Evolutionary conservation across 1,284 basidiomycete species (phyloP).

Genomic region (Flammula alnicola): DNA sequence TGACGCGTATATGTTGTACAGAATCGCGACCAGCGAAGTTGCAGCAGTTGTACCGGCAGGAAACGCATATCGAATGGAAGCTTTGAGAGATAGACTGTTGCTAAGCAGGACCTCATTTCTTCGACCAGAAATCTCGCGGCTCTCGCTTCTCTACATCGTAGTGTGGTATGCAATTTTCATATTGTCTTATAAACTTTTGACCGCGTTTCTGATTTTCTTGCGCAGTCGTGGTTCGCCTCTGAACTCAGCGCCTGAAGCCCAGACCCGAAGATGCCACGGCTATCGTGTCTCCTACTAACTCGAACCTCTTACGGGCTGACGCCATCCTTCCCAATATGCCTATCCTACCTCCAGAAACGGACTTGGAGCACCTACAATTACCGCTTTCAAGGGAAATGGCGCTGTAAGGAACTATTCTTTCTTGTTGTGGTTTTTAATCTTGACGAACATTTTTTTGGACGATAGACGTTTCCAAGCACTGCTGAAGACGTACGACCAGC

Average conservation of each 20-base stretch:
- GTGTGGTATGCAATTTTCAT: slow-evolving; percentile 65
- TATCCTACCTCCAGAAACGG: slow-evolving; percentile 37
- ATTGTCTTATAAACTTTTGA: neutral
- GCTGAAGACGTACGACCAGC: slow-evolving; percentile 86
- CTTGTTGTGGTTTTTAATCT: slow-evolving; percentile 10
- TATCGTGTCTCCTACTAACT: slow-evolving; percentile 52
- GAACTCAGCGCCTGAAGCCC: slow-evolving; percentile 71
- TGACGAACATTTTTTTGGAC: slow-evolving; percentile 3
- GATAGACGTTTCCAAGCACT: slow-evolving; percentile 87
- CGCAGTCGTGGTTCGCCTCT: slow-evolving; percentile 80
- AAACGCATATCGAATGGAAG: slow-evolving; percentile 76
- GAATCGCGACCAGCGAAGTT: slow-evolving; percentile 46
- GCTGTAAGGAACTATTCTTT: slow-evolving; percentile 66
- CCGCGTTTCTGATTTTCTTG: neutral
- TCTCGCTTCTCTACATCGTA: slow-evolving; percentile 84
- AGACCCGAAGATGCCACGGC: slow-evolving; percentile 60
- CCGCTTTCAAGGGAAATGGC: slow-evolving; percentile 89
- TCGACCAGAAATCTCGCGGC: slow-evolving; percentile 79
- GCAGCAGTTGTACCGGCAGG: slow-evolving; percentile 69
- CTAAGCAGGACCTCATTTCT: slow-evolving; percentile 73
- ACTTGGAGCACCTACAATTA: slow-evolving; percentile 61
- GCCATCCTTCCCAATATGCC: slow-evolving; percentile 55
- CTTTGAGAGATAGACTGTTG: slow-evolving; percentile 60
- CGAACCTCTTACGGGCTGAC: slow-evolving; percentile 54
- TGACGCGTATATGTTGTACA: slow-evolving; percentile 28